Percentiles rank a stretch among this genome's conserved stretches.
phyloP scores from a whole-genome alignment of 345 rosid species.

The Atalantia buxifolia region DNA sequence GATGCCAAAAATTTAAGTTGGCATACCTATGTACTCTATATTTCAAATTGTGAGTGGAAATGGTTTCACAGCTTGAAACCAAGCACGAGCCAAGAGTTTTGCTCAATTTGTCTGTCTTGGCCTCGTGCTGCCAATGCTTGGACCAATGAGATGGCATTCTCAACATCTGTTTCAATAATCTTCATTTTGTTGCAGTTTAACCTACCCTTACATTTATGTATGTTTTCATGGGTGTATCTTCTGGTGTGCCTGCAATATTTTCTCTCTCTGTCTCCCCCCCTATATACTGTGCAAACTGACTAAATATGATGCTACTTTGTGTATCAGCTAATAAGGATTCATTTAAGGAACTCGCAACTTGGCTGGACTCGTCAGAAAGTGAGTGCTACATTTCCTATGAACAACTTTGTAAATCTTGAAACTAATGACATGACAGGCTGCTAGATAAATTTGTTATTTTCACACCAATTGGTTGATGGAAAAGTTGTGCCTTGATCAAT shows the following conservation, averaged over 20 bases:
- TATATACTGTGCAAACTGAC: background rate
- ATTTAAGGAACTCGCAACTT: constrained; percentile 40
- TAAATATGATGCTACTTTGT: background rate
- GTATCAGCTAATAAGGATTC: constrained; percentile 45
- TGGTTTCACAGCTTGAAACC: background rate
- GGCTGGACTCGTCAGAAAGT: constrained; percentile 73
- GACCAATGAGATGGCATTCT: background rate
- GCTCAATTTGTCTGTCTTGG: background rate
- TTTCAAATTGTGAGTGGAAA: background rate
- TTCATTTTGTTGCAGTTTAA: background rate
- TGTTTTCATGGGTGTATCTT: background rate
- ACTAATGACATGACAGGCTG: constrained; percentile 5
- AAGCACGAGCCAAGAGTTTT: background rate
- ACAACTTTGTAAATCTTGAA: background rate
- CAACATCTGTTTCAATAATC: background rate
- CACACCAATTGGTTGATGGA: constrained; percentile 12
- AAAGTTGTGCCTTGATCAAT: constrained; percentile 20
- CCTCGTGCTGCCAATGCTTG: background rate
- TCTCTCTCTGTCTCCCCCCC: background rate
- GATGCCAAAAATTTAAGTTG: background rate
- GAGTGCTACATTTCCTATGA: constrained; percentile 15
- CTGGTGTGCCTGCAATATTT: background rate
- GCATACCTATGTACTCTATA: background rate
- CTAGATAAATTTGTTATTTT: constrained; percentile 14
- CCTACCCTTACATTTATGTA: background rate